Evolutionary conservation across 2,329 filamentous ascomycete genomes (phyloP).

Genomic region (Zasmidium angulare): DNA sequence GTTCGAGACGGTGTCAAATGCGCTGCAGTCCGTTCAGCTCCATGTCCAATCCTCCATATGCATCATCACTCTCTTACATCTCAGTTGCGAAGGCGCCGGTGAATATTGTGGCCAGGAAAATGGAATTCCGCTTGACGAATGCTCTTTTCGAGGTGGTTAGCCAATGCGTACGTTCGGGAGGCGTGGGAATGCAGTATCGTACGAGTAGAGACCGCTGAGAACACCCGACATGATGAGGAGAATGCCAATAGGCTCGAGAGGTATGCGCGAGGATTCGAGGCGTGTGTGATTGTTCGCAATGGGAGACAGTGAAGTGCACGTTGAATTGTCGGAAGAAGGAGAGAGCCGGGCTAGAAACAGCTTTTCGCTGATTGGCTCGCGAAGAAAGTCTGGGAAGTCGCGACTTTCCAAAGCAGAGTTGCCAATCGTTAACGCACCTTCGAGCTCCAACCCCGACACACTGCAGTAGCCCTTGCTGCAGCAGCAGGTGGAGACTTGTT

Average conservation of each 20-base stretch:
- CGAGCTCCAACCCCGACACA: neutral
- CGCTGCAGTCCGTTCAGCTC: slow-evolving; percentile 52
- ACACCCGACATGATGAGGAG: slow-evolving; percentile 59
- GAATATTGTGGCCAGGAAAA: slow-evolving; percentile 87
- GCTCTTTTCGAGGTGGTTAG: slow-evolving; percentile 55
- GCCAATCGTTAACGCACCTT: slow-evolving; percentile 1
- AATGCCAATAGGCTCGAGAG: neutral
- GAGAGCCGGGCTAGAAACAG: neutral
- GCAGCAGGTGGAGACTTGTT: neutral
- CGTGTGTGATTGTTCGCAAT: neutral
- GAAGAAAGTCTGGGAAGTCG: neutral
- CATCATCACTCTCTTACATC: slow-evolving; percentile 60
- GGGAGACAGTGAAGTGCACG: neutral
- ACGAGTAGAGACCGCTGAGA: slow-evolving; percentile 53
- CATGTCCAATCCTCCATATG: slow-evolving; percentile 12
- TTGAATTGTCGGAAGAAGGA: neutral
- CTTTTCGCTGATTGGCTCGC: neutral
- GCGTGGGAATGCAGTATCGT: neutral
- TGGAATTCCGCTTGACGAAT: slow-evolving; percentile 81
- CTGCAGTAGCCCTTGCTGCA: neutral
- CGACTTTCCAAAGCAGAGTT: neutral
- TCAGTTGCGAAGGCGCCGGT: slow-evolving; percentile 85
- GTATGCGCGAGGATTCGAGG: neutral
- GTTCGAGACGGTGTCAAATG: slow-evolving; percentile 79
- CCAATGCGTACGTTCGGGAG: slow-evolving; percentile 10